Base-by-base conservation (phyloP, 305 asterid genomes). In the Fraxinus sp. region DNA sequence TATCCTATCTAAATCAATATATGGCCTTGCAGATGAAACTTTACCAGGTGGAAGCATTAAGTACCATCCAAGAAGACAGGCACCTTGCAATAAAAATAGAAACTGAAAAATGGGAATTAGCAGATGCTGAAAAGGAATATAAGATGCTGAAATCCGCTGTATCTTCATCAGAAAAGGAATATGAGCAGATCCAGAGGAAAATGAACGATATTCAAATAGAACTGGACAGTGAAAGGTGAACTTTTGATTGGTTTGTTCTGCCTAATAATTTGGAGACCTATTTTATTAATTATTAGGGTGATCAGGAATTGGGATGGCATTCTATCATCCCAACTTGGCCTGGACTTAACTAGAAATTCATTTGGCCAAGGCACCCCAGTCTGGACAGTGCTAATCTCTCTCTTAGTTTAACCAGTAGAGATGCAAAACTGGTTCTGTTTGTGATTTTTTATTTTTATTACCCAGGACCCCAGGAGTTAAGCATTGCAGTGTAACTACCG, bases 71-170 rank as follows among this genome's bases (percentile, higher is more conserved):
- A 86, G 95, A 94, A 85, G 99, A 93, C 89, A 91, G 91, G 88
- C 95, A 87, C 87, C 84, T 88, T 82, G 87, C 87, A 14, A 77
- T 91, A 36, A 89, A 85, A 81, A 89, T 93, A 52, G 99, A 96
- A 89, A 78, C 89, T 57, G 83, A 90, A 52, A 96, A 90, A 87
- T 87, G 95, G 94, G 98, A 96, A 88, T 76, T 93, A 85, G 89
- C 91, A 46, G 98, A 96, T 86, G 93, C 95, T 22, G 98, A 96
- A 81, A 96, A 94, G 87, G 99, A 96, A 87, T 84, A 90, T 80
- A 96, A 91, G 92, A 93, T 95, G 96, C 91, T 93, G 87, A 96
- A 89, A 89, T 94, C 97, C 82, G 83, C 90, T 57, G 78, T 90
- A 24, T 75, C 90, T 36, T 89, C 93, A 22, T 84, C 95, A 2